These are phyloP conservation scores for Parascedosporium putredinis DNA, from an alignment of 2,329 filamentous ascomycete species.

Conservation along the genomic window DNA sequence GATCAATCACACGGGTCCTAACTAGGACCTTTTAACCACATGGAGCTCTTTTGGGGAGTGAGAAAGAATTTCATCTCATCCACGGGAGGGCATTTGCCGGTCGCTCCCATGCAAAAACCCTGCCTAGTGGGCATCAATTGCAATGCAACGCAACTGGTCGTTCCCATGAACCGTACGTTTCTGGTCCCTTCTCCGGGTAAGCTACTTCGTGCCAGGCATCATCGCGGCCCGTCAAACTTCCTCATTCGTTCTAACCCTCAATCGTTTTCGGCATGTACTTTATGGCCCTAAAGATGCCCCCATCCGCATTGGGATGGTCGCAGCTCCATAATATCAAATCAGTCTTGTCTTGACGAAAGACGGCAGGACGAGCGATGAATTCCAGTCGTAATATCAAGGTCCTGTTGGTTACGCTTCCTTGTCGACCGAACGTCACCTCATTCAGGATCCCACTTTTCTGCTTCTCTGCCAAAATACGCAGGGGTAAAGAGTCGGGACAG, in stretches of 20 bases:
- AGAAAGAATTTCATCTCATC: constrained; percentile 5
- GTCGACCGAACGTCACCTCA: not conserved
- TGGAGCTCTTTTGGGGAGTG: not conserved
- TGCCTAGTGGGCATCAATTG: not conserved
- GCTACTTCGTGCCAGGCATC: not conserved
- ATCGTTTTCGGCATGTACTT: constrained; percentile 3
- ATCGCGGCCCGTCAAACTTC: not conserved
- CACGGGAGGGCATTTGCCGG: not conserved
- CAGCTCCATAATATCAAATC: constrained; percentile 5
- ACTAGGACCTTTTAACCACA: not conserved
- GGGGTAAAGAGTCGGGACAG: no score
- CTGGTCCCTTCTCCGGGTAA: no score
- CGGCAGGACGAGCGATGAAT: not conserved
- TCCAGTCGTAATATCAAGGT: not conserved
- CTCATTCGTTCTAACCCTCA: not conserved
- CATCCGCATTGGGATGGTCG: constrained; percentile 5
- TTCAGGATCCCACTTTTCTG: not conserved
- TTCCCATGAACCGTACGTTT: not conserved
- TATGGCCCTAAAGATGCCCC: not conserved
- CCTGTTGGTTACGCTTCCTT: not conserved
- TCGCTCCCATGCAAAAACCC: not conserved
- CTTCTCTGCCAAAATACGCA: no score
- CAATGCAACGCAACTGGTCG: not conserved
- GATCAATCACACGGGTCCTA: not conserved
- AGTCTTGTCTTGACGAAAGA: not conserved